Evolutionary conservation across 106 monocot genomes (phyloP).

Genomic region (Dioscorea dumetorum): DNA sequence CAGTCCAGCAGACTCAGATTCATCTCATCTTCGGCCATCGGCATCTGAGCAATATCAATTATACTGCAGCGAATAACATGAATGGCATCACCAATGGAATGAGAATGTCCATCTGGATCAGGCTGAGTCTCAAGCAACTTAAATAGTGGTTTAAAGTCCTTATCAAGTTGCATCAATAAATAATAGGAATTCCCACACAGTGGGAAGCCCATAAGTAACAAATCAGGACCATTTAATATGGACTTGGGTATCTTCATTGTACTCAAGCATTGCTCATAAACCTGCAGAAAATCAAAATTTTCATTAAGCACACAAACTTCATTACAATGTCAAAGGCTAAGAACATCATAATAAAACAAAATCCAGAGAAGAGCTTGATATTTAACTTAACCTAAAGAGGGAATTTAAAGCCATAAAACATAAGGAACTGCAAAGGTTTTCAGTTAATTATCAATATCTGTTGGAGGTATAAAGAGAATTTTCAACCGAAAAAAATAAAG

Average conservation of each 20-base stretch:
- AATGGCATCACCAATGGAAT: constrained; percentile 34
- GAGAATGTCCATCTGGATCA: constrained; percentile 38
- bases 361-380: too few species aligned
- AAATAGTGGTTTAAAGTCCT: constrained; percentile 77
- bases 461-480: too few species aligned
- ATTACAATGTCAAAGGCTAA: too few species aligned
- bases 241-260: constrained; percentile 63
- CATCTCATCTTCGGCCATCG: constrained; percentile 67
- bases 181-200: constrained; percentile 75
- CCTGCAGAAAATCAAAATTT: constrained; percentile 34
- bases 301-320: too few species aligned
- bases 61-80: constrained; percentile 43
- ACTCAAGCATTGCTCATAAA: constrained; percentile 67
- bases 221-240: constrained; percentile 56
- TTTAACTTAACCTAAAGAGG: too few species aligned
- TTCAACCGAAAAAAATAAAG: too few species aligned
- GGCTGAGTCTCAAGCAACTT: constrained; percentile 67
- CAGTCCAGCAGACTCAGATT: constrained; percentile 67
- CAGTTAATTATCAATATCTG: too few species aligned
- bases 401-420: too few species aligned
- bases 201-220: constrained; percentile 77
- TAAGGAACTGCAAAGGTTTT: too few species aligned
- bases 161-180: constrained; percentile 89
- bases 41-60: constrained; percentile 70
- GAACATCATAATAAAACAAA: too few species aligned